Evolutionary conservation across 257 asterid genomes (phyloP), one percentile per base, ranked within the genome.

Genomic region (Penstemon eatonii): DNA sequence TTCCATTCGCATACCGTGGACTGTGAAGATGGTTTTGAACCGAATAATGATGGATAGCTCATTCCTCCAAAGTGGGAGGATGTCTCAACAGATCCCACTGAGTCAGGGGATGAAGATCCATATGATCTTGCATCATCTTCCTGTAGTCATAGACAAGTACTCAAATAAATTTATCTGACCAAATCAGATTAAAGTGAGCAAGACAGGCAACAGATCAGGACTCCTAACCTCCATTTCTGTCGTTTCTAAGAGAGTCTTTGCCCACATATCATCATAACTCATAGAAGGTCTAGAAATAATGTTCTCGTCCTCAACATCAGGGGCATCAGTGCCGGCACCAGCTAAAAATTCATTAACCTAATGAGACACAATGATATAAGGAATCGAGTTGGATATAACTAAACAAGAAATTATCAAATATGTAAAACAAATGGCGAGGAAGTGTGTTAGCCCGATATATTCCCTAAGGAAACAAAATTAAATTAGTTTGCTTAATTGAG

Each of bases 251-350:
- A 94, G 96, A 40, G 97, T 89, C 89, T 94, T 94, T 51, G 99
- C 99, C 99, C 99, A 94, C 99, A 94, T 89, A 83, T 94, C 99
- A 76, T 94, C 97, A 67, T 91, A 91, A 80, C 96, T 94, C 87
- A 86, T 87, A 58, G 99, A 94, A 73, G 91, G 95, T 74, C 99
- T 87, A 65, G 99, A 85, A 66, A 84, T 80, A 70, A 84, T 74
- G 80, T 94, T 89, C 82, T 94, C 97, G 66, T 91, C 98, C 79
- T 94, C 99, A 66, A 94, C 99, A 74, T 94, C 99, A 60, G 99
- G 99, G 61, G 99, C 99, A 86, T 94, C 97, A 53, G 99, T 89
- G 63, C 99, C 99, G 71, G 96, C 97, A 81, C 99, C 99, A 82
- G 96, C 92, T 68, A 94, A 86, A 79, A 91, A 94, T 81, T 94